A percentile compares a stretch with the other conserved stretches of the same genome.
Conservation (phyloP, 176 grass and related monocot species). For the Carex pumila region DNA sequence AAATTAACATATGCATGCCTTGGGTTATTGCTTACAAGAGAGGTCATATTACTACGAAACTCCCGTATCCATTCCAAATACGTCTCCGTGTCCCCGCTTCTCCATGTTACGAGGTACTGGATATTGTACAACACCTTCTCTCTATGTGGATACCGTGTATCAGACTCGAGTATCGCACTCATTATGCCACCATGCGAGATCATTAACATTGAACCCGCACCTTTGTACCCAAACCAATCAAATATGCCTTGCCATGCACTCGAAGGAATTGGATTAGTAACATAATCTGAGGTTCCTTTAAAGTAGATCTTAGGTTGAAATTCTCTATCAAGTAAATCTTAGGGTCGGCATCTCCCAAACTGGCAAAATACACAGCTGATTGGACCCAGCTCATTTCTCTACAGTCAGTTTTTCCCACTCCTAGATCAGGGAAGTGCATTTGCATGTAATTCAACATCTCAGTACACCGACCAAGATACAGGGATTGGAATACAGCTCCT, state of each 20-base stretch:
- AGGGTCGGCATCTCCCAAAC: conserved; percentile 19
- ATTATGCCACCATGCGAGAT: conserved; percentile 48
- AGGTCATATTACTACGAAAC: conserved; percentile 33
- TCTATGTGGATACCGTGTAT: conserved; percentile 41
- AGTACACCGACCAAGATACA: neutral
- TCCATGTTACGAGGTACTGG: conserved; percentile 31
- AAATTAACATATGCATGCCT: conserved; percentile 53
- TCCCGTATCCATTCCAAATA: conserved; percentile 37
- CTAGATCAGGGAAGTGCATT: neutral
- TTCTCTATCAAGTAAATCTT: conserved; percentile 36
- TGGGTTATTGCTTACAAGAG: conserved; percentile 38
- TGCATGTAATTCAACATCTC: conserved; percentile 10
- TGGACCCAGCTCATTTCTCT: conserved; percentile 53
- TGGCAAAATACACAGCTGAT: conserved; percentile 36
- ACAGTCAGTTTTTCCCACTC: conserved; percentile 25
- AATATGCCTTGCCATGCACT: conserved; percentile 29
- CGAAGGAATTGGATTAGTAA: conserved; percentile 33
- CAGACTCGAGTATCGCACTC: conserved; percentile 25
- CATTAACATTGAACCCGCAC: conserved; percentile 23
- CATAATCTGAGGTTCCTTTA: conserved; percentile 55
- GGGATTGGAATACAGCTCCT: neutral
- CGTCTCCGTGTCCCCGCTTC: neutral
- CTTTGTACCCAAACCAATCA: conserved; percentile 24
- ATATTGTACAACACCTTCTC: conserved; percentile 43
- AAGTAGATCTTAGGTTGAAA: conserved; percentile 10